Base-by-base conservation (phyloP, 2,329 filamentous ascomycete species). In the Aspergillus luchuensis region DNA sequence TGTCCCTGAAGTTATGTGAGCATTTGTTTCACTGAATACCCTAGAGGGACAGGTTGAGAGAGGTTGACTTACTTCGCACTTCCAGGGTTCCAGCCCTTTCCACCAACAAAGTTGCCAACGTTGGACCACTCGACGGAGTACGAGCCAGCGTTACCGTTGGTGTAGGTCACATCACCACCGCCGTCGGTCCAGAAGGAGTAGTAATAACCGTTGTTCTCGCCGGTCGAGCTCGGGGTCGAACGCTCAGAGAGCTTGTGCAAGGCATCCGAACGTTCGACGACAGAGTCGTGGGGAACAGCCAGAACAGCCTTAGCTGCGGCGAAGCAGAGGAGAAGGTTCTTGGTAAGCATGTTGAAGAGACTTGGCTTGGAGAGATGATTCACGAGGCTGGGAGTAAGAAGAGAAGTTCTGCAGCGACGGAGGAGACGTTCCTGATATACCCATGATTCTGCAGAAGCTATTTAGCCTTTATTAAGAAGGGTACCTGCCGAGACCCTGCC, bases 61-160 rank as follows among this genome's bases (percentile, higher is more conserved):
- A 10, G 2, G 8, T 36, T 11, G 11, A 62, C 72, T 63, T 78
- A 85, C 82, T 81, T 77, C 30, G 76, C 72, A 60, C 71, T 79
- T 49, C 84, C 84, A 17, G 83, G 80, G 58, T 80, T 80, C 84
- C 84, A 87, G 41, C 85, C 85, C 73, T 86, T 87, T 33, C 85
- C 85, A 60, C 77, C 82, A 33, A 85, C 83, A 49, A 85, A 82
- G 76, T 86, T 84, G 36, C 82, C 83, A 23, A 71, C 73, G 50
- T 76, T 76, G 47, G 63, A 69, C 83, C 83, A 85, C 38, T 65
- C 67, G 0, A 81, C 75, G 36, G 67, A 77, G 74, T 84, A 85
- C 28, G 73, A 67, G 1, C 81, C 82, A 3, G 65, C 75, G 5
- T 67, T 66, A 2, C 75, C 75, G 68, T 84, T 84, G 57, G 67